Evolutionary conservation across 345 rosid genomes (phyloP).

Genomic region (Boechera divaricarpa): DNA sequence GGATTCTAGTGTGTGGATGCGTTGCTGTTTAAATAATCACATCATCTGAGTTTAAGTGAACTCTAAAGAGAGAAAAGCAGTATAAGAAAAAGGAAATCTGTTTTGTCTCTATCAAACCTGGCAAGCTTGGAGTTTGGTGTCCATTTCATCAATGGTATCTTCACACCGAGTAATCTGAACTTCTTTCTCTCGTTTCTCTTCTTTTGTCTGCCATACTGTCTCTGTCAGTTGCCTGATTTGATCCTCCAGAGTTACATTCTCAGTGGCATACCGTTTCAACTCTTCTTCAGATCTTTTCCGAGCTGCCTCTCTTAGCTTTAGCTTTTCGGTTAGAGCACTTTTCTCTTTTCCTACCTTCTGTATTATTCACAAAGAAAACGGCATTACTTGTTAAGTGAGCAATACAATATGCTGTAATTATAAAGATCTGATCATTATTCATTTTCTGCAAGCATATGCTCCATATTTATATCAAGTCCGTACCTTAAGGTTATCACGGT

Average conservation of each 20-base stretch:
- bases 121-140: slow-evolving; percentile 81
- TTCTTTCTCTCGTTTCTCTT: slow-evolving; percentile 92
- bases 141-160: slow-evolving; percentile 94
- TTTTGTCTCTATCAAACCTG: slow-evolving; percentile 58
- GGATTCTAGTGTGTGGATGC: slow-evolving; percentile 71
- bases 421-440: slow-evolving; percentile 9
- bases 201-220: slow-evolving; percentile 92
- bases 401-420: slow-evolving; percentile 4
- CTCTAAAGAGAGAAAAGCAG: not conserved
- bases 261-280: slow-evolving; percentile 80
- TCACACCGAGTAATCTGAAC: slow-evolving; percentile 93
- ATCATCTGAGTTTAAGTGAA: slow-evolving; percentile 25
- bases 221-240: slow-evolving; percentile 83
- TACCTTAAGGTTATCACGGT: slow-evolving; percentile 97
- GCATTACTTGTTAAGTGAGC: slow-evolving; percentile 25
- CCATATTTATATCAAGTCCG: slow-evolving; percentile 4
- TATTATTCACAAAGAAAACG: slow-evolving; percentile 38
- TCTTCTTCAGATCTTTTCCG: slow-evolving; percentile 95
- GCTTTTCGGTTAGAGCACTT: slow-evolving; percentile 86
- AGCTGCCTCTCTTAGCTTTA: slow-evolving; percentile 86
- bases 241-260: slow-evolving; percentile 83
- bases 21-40: slow-evolving; percentile 64
- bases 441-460: slow-evolving; percentile 14
- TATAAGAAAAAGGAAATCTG: too few relatives aligned
- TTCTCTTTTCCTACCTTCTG: slow-evolving; percentile 96